Base-by-base conservation (phyloP, 2,329 filamentous ascomycete genomes). In the Talaromyces pinophilus region DNA sequence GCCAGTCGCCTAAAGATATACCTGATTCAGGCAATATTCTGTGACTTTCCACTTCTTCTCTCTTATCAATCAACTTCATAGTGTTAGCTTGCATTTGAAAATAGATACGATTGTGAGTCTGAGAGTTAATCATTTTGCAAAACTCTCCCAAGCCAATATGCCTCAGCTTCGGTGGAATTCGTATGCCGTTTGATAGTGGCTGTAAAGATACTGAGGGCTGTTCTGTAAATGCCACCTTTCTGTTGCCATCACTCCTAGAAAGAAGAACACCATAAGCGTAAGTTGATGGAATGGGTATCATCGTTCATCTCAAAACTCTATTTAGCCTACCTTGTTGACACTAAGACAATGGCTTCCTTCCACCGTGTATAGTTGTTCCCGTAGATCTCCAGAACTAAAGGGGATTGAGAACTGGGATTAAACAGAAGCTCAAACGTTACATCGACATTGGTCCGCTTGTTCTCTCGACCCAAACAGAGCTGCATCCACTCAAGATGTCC, bases 71-170 rank as follows among this genome's bases (percentile, higher is more conserved):
- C 15, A 57, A 5, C 17, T 55, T 55, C 61, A 63, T 57, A 4
- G 40, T 30, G 25, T 63, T 63, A 4, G 28, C 42, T 35, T 63
- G 48, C 13, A 63, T 63, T 7, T 57, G 61, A 25, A 63, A 55
- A 25, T 57, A 42, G 2, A 63, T 1, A 8, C 13, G 48, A n/a
- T 54, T 44, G 61, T n/a, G 42, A 1, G 15, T 17, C 25, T 57
- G 33, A 25, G 33, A 44, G 40, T 22, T 38, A 8, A 63, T 57
- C 22, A 57, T 22, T 3, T 50, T 63, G 17, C 61, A 63, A n/a
- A 63, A 63, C 19, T 63, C 61, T 25, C 35, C 50, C 19, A 63
- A 13, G 19, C 30, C 15, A 15, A 63, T 11, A 22, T 44, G 44
- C 3, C 44, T n/a, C n/a, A 10, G 5, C 44, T 22, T 10, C 3